Base-by-base conservation (phyloP, 805 yeast genomes). In the Wickerhamiella spandovensis region DNA sequence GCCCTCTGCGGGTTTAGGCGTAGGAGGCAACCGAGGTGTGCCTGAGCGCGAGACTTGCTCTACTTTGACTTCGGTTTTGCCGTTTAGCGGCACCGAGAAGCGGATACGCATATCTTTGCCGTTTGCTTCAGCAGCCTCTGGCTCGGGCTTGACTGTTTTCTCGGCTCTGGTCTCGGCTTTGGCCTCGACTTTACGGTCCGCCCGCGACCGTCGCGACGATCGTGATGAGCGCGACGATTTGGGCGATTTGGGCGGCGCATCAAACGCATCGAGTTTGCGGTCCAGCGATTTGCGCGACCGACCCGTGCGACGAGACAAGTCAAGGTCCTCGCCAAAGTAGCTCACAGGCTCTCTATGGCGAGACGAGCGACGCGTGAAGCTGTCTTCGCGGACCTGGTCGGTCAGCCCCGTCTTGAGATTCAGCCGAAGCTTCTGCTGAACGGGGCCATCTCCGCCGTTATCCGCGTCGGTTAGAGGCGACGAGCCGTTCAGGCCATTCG, bases 371-470 rank as follows among this genome's bases (percentile, higher is more conserved):
- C 50, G 35, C 32, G 43, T 43, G 32, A 10, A 30, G 42, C 59
- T 54, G 20, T 47, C 52, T 41, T 51, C 42, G 20, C 56, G 54
- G 12, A 58, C 17, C 20, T 53, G 32, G 21, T 56, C 56, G 15
- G 53, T 54, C 37, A 59, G 45, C 37, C 46, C 37, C 24, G 54
- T 61, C 56, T 42, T 56, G 56, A 46, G 64, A 38, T 48, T 53
- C 51, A 50, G 45, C 50, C 54, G 54, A 53, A 56, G 60, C 51
- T 51, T 35, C 18, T 8, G 7, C 15, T 35, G 39, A n/a, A 17
- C 39, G 20, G 32, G 32, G 39, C 39, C 18, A 7, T 17, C 39
- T 5, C 6, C 39, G 20, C 17, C 39, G 39, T 35, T 15, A 20
- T 5, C 20, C 20, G 20, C 6, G 9, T 35, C 20, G 3, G 15